Percentiles rank a stretch among this genome's conserved stretches.
phyloP scores from a whole-genome alignment of 805 yeast species.

The Myxozyma sirexii region DNA sequence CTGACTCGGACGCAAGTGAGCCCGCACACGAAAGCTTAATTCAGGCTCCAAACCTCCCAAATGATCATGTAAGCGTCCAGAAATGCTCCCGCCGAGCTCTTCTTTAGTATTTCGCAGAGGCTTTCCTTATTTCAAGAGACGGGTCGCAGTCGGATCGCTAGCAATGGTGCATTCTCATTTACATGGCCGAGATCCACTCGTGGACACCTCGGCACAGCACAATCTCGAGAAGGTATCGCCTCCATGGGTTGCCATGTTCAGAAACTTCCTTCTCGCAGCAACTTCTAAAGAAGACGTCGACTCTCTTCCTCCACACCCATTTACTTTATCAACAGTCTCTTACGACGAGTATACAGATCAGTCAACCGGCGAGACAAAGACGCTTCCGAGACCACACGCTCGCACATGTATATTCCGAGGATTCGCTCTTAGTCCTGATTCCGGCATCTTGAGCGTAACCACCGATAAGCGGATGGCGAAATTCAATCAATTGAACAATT shows the following conservation, averaged over 20 bases:
- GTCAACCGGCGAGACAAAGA: slow-evolving; percentile 2
- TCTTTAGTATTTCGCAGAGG: too few relatives aligned
- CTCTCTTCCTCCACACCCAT: slow-evolving; percentile 10
- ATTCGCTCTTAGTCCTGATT: slow-evolving; percentile 26
- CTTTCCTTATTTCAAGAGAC: too few relatives aligned
- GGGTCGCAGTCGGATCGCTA: neutral
- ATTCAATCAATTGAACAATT: slow-evolving; percentile 17
- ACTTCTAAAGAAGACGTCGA: neutral
- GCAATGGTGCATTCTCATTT: neutral
- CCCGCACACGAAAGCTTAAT: neutral
- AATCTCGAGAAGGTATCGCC: slow-evolving; percentile 19
- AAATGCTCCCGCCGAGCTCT: too few relatives aligned
- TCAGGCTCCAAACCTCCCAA: too few relatives aligned
- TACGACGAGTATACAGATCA: slow-evolving; percentile 1
- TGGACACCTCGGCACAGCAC: slow-evolving; percentile 14
- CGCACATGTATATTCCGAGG: slow-evolving; percentile 33
- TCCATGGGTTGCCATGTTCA: slow-evolving; percentile 29
- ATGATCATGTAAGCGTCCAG: too few relatives aligned
- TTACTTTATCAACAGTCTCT: slow-evolving; percentile 30
- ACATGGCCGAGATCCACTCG: neutral
- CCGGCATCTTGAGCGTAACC: slow-evolving; percentile 29
- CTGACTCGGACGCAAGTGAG: neutral
- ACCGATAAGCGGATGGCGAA: slow-evolving; percentile 33
- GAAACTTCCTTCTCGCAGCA: slow-evolving; percentile 3
- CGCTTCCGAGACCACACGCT: slow-evolving; percentile 25